Evolutionary conservation across 768 basidiomycete genomes (phyloP).

Genomic region (Boletus bicolor): DNA sequence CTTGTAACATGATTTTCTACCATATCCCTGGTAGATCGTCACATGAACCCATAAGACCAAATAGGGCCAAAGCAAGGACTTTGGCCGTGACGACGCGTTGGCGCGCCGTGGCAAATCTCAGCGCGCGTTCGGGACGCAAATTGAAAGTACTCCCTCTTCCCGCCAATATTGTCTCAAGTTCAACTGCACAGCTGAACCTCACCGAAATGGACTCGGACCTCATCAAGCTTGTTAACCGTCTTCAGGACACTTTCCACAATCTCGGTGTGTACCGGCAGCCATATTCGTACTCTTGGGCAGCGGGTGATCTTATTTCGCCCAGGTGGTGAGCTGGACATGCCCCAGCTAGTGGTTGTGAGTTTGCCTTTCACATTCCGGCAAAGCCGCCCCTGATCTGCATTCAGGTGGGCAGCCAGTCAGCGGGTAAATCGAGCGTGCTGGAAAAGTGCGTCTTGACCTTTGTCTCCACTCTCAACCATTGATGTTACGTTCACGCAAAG

Average conservation of each 20-base stretch:
- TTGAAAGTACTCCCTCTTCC: neutral
- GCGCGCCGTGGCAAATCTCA: constrained; percentile 12
- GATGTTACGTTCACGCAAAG: constrained; percentile 36
- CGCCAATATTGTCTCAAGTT: constrained; percentile 4
- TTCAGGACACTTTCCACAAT: constrained; percentile 90
- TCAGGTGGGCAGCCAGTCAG: constrained; percentile 94
- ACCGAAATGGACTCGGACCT: constrained; percentile 85
- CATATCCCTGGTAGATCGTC: neutral
- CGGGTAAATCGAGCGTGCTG: constrained; percentile 93
- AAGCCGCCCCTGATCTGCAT: neutral
- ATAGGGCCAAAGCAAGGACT: constrained; percentile 26
- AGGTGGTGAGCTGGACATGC: constrained; percentile 93
- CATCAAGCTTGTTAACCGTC: constrained; percentile 90
- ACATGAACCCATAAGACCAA: constrained; percentile 9
- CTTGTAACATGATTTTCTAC: constrained; percentile 7
- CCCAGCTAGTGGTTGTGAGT: constrained; percentile 84
- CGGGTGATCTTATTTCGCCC: constrained; percentile 12
- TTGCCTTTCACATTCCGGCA: neutral
- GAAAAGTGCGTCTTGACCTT: constrained; percentile 68
- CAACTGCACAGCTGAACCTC: neutral
- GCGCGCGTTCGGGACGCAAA: constrained; percentile 17
- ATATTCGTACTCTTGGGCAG: constrained; percentile 1
- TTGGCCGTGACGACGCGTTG: constrained; percentile 32
- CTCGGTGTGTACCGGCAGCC: constrained; percentile 54
- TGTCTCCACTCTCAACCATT: constrained; percentile 4